Base-by-base conservation (phyloP, 768 basidiomycete genomes). In the Boletus patriciae region DNA sequence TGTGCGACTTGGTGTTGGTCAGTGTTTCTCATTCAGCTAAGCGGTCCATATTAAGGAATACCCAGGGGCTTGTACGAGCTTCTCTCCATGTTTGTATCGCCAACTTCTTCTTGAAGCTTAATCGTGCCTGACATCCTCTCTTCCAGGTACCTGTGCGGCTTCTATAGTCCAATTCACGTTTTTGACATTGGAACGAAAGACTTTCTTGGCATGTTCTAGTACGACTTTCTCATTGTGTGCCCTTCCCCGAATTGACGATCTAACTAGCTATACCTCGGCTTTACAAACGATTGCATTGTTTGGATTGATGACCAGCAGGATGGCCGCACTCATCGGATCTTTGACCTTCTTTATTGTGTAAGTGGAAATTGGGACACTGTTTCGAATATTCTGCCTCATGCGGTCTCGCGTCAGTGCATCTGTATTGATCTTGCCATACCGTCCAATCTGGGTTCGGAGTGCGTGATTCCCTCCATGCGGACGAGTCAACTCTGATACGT, bases 1-100 rank as follows among this genome's bases (percentile, higher is more conserved):
- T 68, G 79, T 46, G 80, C 86, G 3, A 79, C 83, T 18, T 90
- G 87, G 87, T 75, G 73, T 57, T 89, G 87, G 88, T 83, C 62
- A 57, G 77, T 66, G 23, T 29, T 21, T 58, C 44, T 15, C 45
- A 23, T 5, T 47, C 37, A 13, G 46, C 36, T 48, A 37, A 55
- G 37, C 52, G n/a, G 12, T 49, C 27, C 50, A 25, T 46, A 36
- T 59, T 70, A 51, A 62, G 46, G 15, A 54, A 36, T 37, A 45
- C 58, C 41, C 56, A 82, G 85, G 85, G 76, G 78, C 3, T 71
- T 85, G 37, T 89, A 85, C 71, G 80, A 84, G 58, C 71, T 87
- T 37, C 65, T 88, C 34, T 73, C 72, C 62, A 78, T 80, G 75
- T 76, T 53, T 50, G 73, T 62, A 15, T 27, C 37, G 27, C 44